Evolutionary conservation across 257 asterid genomes (phyloP).

Genomic region (Solanum pinnatisectum): DNA sequence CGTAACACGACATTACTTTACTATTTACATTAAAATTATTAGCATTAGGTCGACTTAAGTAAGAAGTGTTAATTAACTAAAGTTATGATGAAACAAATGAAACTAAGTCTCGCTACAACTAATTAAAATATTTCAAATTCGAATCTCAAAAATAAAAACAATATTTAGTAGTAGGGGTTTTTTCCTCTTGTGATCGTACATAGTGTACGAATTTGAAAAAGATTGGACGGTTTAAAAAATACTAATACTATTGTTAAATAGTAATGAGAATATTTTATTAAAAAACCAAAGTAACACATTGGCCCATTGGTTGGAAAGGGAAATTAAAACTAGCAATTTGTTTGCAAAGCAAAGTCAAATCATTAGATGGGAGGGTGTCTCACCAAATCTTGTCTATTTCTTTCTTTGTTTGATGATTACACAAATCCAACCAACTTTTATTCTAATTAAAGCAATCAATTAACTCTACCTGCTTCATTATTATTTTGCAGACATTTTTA

Average conservation of each 20-base stretch:
- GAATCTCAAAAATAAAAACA: background rate
- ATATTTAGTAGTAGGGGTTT: background rate
- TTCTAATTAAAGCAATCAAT: background rate
- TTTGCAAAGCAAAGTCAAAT: background rate
- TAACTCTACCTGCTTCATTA: background rate
- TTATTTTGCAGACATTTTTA: background rate
- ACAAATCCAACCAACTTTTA: background rate
- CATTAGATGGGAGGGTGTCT: background rate
- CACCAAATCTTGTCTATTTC: background rate
- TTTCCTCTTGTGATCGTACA: background rate
- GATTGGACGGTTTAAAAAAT: background rate
- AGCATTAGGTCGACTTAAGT: background rate
- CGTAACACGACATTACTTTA: background rate
- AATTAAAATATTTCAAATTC: too few relatives aligned
- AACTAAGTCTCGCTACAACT: accelerated
- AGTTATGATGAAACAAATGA: background rate
- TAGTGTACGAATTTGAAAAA: background rate
- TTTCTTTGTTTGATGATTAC: background rate
- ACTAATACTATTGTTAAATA: background rate
- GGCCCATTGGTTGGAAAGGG: background rate
- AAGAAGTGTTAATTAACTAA: background rate
- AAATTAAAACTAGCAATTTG: background rate
- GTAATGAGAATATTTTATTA: background rate
- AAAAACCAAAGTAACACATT: background rate
- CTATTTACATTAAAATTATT: background rate